Evolutionary conservation across 805 yeast species (phyloP).

Genomic region (Lachancea cidri): DNA sequence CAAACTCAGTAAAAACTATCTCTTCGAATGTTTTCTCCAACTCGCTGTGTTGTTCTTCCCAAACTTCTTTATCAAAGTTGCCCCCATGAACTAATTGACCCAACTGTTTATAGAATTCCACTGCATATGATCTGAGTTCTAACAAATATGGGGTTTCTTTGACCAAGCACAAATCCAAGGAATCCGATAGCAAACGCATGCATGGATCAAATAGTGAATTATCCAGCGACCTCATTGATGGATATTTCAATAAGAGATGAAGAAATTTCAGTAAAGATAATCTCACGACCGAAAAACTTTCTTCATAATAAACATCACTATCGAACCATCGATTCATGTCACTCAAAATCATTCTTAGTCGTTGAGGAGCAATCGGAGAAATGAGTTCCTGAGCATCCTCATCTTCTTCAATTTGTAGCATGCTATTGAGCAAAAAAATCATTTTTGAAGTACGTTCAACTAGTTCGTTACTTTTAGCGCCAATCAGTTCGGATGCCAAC

Average conservation of each 20-base stretch:
- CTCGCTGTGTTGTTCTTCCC: conserved; percentile 35
- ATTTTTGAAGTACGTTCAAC: conserved; percentile 40
- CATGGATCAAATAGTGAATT: conserved; percentile 40
- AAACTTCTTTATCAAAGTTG: conserved; percentile 26
- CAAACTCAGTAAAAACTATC: conserved; percentile 32
- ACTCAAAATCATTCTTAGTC: conserved; percentile 57
- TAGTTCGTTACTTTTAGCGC: conserved; percentile 42
- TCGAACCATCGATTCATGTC: conserved; percentile 55
- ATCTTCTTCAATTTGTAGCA: conserved; percentile 25
- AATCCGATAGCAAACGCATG: conserved; percentile 36
- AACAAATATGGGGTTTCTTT: conserved; percentile 33
- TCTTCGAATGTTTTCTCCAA: conserved; percentile 42
- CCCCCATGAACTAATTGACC: conserved; percentile 9
- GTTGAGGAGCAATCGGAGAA: conserved; percentile 54
- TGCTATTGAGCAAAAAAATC: conserved; percentile 43
- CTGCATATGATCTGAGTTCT: conserved; percentile 43
- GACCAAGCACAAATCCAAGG: conserved; percentile 28
- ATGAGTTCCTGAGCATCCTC: conserved; percentile 23
- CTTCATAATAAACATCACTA: conserved; percentile 55
- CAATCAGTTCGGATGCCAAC: conserved; percentile 61
- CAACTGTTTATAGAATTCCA: conserved; percentile 39
- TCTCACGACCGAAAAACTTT: conserved; percentile 47
- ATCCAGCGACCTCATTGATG: conserved; percentile 37
- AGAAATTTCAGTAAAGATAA: conserved; percentile 47
- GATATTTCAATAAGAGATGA: conserved; percentile 20